These are phyloP conservation scores for Phytomonas francai DNA, from an alignment of 208 protist genomes.

Conservation along the genomic window DNA sequence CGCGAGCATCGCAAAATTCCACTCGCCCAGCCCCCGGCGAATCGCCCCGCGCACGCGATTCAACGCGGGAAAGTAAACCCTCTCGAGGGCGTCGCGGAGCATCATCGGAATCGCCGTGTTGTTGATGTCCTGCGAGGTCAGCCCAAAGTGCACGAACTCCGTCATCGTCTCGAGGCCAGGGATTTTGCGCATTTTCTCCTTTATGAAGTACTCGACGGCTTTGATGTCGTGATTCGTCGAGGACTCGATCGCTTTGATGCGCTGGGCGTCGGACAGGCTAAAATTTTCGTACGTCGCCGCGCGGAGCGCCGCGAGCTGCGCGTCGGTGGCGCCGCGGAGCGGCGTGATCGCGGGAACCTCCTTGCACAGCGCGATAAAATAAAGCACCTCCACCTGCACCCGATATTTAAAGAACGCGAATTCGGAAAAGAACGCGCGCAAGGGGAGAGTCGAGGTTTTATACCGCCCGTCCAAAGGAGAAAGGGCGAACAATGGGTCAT, in stretches of 20 bases:
- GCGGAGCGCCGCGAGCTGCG: constrained; percentile 41
- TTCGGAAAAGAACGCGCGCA: constrained; percentile 90
- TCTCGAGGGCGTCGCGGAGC: constrained; percentile 75
- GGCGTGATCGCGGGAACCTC: constrained; percentile 48
- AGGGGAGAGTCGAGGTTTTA: constrained; percentile 37
- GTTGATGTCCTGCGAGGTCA: constrained; percentile 97
- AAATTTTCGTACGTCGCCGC: constrained; percentile 66
- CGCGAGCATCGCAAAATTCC: constrained; percentile 89
- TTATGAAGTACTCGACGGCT: constrained; percentile 95
- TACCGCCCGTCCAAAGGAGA: constrained; percentile 93
- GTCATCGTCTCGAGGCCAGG: constrained; percentile 42
- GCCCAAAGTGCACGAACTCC: constrained; percentile 96
- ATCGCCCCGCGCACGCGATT: constrained; percentile 46
- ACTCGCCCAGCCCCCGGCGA: constrained; percentile 45
- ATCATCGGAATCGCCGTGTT: constrained; percentile 94
- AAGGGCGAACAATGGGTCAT: constrained; percentile 78
- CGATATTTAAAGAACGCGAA: constrained; percentile 89
- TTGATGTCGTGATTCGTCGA: constrained; percentile 96
- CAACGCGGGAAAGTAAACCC: constrained; percentile 68
- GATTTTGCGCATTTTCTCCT: constrained; percentile 77
- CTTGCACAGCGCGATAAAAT: constrained; percentile 74
- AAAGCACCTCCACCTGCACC: constrained; percentile 89
- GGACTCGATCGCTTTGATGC: constrained; percentile 91
- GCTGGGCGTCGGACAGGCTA: constrained; percentile 54
- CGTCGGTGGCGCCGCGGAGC: constrained; percentile 41